These are phyloP conservation scores for Ammopiptanthus mongolicus DNA, from an alignment of 306 rosid genomes.

Conservation along the genomic window DNA sequence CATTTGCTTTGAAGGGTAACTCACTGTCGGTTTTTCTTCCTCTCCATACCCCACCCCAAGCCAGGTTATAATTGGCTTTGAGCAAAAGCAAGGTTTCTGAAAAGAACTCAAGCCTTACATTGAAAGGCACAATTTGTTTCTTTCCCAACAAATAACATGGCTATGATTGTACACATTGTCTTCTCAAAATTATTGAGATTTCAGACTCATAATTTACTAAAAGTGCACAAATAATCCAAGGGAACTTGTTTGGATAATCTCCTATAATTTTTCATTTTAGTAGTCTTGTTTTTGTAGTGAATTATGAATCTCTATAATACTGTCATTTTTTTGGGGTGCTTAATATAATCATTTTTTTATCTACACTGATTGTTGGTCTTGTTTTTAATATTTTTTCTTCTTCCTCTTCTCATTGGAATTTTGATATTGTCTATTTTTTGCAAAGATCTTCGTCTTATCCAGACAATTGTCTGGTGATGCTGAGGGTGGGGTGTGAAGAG, in stretches of 20 bases:
- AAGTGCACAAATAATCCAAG: not conserved
- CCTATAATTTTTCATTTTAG: not conserved
- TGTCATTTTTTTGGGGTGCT: no score
- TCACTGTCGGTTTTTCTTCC: no score
- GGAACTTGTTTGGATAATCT: not conserved
- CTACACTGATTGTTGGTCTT: not conserved
- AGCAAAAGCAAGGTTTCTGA: no score
- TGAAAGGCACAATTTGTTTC: not conserved
- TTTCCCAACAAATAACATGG: not conserved
- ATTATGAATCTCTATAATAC: not conserved
- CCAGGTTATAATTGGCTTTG: no score
- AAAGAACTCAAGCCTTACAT: not conserved
- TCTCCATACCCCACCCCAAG: no score
- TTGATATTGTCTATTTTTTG: constrained; percentile 10
- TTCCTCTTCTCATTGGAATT: not conserved
- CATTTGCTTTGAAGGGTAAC: no score
- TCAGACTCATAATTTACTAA: not conserved
- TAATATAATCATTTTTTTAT: no score
- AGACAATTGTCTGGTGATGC: constrained; percentile 50
- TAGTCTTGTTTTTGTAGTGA: not conserved
- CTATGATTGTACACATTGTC: not conserved
- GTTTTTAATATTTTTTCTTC: not conserved
- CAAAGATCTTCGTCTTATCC: constrained; percentile 69
- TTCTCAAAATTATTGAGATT: not conserved
- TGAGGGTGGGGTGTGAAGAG: no score